Percentiles rank a stretch among this genome's conserved stretches.
Evolutionary conservation across 208 protist genomes (phyloP).

Genomic region (Wallacemonas collosoma): DNA sequence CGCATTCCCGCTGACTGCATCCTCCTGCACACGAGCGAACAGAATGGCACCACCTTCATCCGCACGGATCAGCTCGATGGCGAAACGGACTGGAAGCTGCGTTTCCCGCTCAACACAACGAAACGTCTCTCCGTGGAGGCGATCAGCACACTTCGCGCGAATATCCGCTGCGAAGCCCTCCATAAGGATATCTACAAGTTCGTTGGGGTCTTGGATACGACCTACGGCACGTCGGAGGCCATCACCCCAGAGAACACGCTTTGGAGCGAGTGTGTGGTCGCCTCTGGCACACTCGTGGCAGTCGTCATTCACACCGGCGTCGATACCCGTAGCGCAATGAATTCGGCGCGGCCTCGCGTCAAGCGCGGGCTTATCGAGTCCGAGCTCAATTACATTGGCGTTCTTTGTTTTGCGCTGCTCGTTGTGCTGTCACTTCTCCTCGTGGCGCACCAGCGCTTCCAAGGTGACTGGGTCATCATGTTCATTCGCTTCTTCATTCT

Average conservation of each 20-base stretch:
- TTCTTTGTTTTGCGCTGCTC: constrained; percentile 86
- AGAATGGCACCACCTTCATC: constrained; percentile 95
- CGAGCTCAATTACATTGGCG: constrained; percentile 96
- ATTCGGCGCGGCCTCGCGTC: constrained; percentile 84
- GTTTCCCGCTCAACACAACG: constrained; percentile 65
- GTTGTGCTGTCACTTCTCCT: constrained; percentile 66
- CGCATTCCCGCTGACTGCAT: constrained; percentile 97
- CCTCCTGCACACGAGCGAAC: constrained; percentile 95
- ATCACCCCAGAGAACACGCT: constrained; percentile 95
- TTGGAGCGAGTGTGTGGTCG: constrained; percentile 97
- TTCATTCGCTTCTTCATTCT: constrained; percentile 96
- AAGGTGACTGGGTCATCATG: constrained; percentile 88
- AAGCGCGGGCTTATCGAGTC: constrained; percentile 95
- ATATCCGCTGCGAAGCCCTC: constrained; percentile 72
- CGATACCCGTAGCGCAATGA: constrained; percentile 96
- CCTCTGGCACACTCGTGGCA: constrained; percentile 79
- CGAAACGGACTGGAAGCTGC: constrained; percentile 99
- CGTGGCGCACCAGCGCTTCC: constrained; percentile 67
- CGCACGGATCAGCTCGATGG: constrained; percentile 99
- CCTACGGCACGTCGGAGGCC: constrained; percentile 65
- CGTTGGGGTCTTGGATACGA: constrained; percentile 78
- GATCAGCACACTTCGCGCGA: constrained; percentile 46
- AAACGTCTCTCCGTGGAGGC: constrained; percentile 35
- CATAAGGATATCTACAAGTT: constrained; percentile 98
- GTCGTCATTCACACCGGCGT: constrained; percentile 94